Evolutionary conservation across 352 stramenopile species (phyloP).

Genomic region (Phytophthora multivora): DNA sequence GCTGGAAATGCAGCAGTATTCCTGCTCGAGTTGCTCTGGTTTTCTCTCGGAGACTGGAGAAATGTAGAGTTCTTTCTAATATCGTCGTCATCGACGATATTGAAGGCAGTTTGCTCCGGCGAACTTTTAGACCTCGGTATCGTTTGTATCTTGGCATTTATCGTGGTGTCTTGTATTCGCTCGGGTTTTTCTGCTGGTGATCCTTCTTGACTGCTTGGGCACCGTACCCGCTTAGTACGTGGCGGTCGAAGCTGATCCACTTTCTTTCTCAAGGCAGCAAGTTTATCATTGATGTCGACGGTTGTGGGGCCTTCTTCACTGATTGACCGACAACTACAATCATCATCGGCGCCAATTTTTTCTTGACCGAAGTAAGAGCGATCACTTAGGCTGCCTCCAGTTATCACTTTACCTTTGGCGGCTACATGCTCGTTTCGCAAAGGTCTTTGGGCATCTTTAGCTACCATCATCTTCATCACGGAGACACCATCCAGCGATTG

Average conservation of each 20-base stretch:
- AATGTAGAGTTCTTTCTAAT: neutral
- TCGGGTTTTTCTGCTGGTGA: neutral
- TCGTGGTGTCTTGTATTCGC: neutral
- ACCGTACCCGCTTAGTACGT: constrained; percentile 43
- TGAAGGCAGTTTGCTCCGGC: constrained; percentile 11
- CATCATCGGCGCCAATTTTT: neutral
- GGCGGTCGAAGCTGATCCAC: constrained; percentile 47
- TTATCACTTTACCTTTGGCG: constrained; percentile 6
- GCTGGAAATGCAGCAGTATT: neutral
- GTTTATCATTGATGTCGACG: constrained; percentile 53
- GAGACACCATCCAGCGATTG: constrained; percentile 46
- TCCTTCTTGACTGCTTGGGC: constrained; percentile 15
- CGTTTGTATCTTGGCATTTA: neutral
- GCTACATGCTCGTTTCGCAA: constrained; percentile 1
- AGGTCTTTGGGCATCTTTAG: constrained; percentile 2
- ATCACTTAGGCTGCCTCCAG: constrained; percentile 45
- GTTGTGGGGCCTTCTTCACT: constrained; percentile 6
- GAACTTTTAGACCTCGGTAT: constrained; percentile 21
- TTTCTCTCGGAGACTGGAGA: constrained; percentile 10
- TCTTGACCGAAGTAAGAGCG: constrained; percentile 41
- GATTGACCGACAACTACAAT: neutral
- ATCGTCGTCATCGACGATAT: constrained; percentile 10
- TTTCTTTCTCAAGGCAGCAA: constrained; percentile 68
- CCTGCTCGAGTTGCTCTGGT: constrained; percentile 8
- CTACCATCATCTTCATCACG: constrained; percentile 41